phyloP scores from a whole-genome alignment of 495 filamentous ascomycete genomes.

The Penicillium mononematosum region DNA sequence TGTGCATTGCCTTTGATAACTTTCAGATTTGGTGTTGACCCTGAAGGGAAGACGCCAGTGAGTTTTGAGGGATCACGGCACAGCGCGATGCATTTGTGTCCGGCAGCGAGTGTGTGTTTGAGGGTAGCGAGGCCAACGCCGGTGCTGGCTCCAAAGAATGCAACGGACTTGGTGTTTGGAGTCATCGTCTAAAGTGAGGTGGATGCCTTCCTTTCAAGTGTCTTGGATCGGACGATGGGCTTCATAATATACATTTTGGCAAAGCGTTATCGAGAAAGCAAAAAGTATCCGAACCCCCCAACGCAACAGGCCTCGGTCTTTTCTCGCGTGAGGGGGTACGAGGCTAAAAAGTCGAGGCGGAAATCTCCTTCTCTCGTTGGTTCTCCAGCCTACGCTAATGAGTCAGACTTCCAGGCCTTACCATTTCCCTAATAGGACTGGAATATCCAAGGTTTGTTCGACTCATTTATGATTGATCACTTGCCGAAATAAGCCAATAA shows the following conservation, averaged over 20 bases:
- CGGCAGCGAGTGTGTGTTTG: constrained; percentile 47
- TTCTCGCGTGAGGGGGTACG: too few relatives aligned
- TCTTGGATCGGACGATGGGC: background rate
- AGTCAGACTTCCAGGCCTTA: background rate
- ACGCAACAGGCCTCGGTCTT: background rate
- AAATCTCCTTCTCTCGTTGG: background rate
- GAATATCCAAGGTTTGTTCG: background rate
- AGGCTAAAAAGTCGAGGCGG: background rate
- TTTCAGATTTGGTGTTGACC: constrained; percentile 38
- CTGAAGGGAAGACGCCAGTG: constrained; percentile 38
- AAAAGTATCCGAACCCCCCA: constrained; percentile 7
- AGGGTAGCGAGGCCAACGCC: constrained; percentile 49
- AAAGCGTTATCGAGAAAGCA: background rate
- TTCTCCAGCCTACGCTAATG: background rate
- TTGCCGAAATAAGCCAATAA: background rate
- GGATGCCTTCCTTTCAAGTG: background rate
- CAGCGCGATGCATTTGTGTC: constrained; percentile 50
- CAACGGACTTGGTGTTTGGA: constrained; percentile 30
- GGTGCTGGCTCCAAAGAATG: constrained; percentile 55
- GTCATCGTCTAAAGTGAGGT: constrained; percentile 12
- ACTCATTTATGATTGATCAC: background rate
- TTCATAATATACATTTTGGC: constrained; percentile 1
- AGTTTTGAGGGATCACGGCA: constrained; percentile 65
- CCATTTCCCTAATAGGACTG: background rate
- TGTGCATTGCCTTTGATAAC: constrained; percentile 54